Evolutionary conservation across 768 basidiomycete species (phyloP).

Genomic region (Tephrocybe rancida): DNA sequence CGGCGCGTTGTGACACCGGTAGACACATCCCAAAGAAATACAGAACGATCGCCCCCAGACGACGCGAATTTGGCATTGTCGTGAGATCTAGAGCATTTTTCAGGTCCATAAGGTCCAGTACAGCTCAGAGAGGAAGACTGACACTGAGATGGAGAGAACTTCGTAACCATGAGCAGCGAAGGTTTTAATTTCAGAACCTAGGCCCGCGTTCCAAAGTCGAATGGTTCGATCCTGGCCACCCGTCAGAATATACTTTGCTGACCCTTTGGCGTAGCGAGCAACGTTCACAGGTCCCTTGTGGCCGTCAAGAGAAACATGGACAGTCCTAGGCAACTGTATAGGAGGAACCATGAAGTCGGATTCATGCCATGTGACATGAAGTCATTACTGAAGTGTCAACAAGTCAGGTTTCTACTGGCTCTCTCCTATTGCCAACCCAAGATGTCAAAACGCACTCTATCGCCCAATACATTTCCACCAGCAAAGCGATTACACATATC

Average conservation of each 20-base stretch:
- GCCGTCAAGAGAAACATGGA: constrained; percentile 61
- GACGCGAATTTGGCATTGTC: constrained; percentile 96
- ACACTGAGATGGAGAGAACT: constrained; percentile 90
- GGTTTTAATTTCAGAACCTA: constrained; percentile 87
- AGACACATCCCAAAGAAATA: constrained; percentile 96
- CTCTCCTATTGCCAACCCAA: constrained; percentile 1
- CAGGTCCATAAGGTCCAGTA: background rate
- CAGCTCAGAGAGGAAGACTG: constrained; percentile 30
- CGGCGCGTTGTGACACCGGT: constrained; percentile 83
- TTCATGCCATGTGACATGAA: background rate
- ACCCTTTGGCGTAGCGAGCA: constrained; percentile 88
- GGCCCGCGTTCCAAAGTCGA: constrained; percentile 86
- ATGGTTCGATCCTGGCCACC: constrained; percentile 92
- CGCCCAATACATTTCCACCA: constrained; percentile 51
- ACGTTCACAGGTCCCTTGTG: constrained; percentile 91
- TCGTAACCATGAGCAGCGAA: constrained; percentile 96
- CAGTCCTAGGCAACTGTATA: constrained; percentile 54
- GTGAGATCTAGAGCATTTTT: constrained; percentile 60
- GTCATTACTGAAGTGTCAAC: background rate
- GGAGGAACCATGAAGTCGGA: constrained; percentile 46
- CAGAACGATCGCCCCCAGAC: constrained; percentile 89
- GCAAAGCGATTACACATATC: constrained; percentile 55
- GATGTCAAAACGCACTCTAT: constrained; percentile 58
- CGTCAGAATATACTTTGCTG: constrained; percentile 87
- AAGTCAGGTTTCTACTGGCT: background rate